Conservation (phyloP, 2,329 filamentous ascomycete genomes). For the Chrysosporium queenslandicum region DNA sequence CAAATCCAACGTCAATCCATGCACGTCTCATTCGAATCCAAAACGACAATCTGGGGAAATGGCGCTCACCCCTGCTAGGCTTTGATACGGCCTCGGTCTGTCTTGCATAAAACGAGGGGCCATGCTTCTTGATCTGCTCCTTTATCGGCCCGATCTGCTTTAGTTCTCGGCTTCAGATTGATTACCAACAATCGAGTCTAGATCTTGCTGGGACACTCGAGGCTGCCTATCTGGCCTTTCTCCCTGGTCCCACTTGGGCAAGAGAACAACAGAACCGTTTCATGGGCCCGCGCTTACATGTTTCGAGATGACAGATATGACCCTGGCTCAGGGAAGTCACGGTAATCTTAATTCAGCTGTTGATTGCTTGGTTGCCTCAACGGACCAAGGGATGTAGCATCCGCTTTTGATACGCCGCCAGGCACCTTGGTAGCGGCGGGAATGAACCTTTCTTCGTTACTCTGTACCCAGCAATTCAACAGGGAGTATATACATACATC, state of each 20-base stretch:
- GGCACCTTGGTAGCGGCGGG: neutral
- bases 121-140: neutral
- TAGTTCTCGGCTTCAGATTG: neutral
- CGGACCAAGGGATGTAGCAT: constrained; percentile 1
- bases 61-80: neutral
- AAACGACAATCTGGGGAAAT: constrained; percentile 6
- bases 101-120: neutral
- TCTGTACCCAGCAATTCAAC: neutral
- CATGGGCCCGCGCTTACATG: neutral
- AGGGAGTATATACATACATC: neutral
- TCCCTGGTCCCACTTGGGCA: neutral
- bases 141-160: neutral
- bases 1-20: constrained; percentile 4
- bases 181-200: constrained; percentile 5
- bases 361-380: neutral
- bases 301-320: neutral
- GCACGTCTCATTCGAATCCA: neutral
- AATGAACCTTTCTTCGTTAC: neutral
- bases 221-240: neutral
- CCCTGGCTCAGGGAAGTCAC: neutral
- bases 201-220: neutral
- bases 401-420: neutral
- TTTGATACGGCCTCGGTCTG: neutral
- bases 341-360: neutral
- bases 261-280: neutral